Conservation (phyloP, 2,329 filamentous ascomycete species). For the Penicillium crustosum region DNA sequence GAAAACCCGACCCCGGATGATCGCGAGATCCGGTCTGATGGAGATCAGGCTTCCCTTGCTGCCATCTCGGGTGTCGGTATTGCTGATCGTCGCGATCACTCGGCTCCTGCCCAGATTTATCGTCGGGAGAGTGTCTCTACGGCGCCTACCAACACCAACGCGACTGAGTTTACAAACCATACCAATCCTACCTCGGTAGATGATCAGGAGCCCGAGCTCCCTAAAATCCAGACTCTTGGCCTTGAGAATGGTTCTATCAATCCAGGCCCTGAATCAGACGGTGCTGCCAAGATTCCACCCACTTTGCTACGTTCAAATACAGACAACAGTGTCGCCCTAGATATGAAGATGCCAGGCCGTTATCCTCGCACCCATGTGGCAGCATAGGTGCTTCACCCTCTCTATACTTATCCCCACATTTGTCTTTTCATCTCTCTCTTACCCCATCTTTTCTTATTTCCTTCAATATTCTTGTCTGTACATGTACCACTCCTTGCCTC, state of each 20-base stretch:
- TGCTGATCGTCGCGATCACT: slow-evolving; percentile 21
- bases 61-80: slow-evolving; percentile 21
- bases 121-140: slow-evolving; percentile 37
- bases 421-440: slow-evolving; percentile 6
- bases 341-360: slow-evolving; percentile 39
- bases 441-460: slow-evolving; percentile 8
- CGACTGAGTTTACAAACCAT: slow-evolving; percentile 35
- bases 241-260: slow-evolving; percentile 14
- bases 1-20: slow-evolving; percentile 13
- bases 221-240: slow-evolving; percentile 9
- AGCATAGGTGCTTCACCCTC: slow-evolving; percentile 17
- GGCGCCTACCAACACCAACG: slow-evolving; percentile 36
- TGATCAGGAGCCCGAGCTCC: slow-evolving; percentile 21
- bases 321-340: slow-evolving; percentile 33
- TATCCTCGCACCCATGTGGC: slow-evolving; percentile 36
- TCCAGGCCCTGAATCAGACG: neutral
- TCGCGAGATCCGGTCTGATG: slow-evolving; percentile 20
- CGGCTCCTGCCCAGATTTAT: slow-evolving; percentile 19
- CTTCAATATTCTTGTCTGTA: slow-evolving; percentile 13
- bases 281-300: slow-evolving; percentile 3
- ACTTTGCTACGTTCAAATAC: slow-evolving; percentile 20
- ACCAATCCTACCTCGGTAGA: slow-evolving; percentile 37
- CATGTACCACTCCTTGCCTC: slow-evolving; percentile 11
- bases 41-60: slow-evolving; percentile 17
- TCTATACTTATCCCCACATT: slow-evolving; percentile 4